Percentiles rank a stretch among this genome's conserved stretches.
These are phyloP conservation scores for Pterocarpus macrocarpus DNA, from an alignment of 306 rosid species.

Conservation along the genomic window DNA sequence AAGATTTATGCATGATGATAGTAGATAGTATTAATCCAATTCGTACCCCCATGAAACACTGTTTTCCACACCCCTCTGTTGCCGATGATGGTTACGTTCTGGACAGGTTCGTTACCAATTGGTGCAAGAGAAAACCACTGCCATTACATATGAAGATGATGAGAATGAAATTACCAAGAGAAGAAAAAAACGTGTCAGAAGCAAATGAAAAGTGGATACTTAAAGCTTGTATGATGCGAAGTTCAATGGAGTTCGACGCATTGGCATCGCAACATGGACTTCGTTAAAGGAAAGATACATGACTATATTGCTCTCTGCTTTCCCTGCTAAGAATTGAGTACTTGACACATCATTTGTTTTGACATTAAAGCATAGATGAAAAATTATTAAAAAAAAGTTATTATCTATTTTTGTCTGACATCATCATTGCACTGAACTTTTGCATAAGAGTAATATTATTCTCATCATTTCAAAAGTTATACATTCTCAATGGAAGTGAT, in stretches of 20 bases:
- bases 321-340: neutral
- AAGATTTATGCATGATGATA: neutral
- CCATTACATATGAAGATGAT: neutral
- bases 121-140: neutral
- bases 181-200: constrained; percentile 1
- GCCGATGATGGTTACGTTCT: constrained; percentile 9
- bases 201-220: constrained; percentile 14
- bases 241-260: neutral
- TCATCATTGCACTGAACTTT: neutral
- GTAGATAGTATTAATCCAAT: neutral
- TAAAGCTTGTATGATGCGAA: neutral
- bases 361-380: neutral
- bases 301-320: neutral
- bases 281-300: neutral
- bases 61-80: neutral
- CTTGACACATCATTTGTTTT: neutral
- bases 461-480: neutral
- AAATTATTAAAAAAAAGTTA: too few species aligned
- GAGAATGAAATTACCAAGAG: neutral
- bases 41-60: constrained; percentile 1
- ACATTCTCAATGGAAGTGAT: neutral
- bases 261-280: neutral
- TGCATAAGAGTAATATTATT: neutral
- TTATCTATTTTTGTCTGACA: neutral
- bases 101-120: neutral